Evolutionary conservation across 2,329 filamentous ascomycete genomes (phyloP).

Genomic region (Sclerotiophoma versabilis): DNA sequence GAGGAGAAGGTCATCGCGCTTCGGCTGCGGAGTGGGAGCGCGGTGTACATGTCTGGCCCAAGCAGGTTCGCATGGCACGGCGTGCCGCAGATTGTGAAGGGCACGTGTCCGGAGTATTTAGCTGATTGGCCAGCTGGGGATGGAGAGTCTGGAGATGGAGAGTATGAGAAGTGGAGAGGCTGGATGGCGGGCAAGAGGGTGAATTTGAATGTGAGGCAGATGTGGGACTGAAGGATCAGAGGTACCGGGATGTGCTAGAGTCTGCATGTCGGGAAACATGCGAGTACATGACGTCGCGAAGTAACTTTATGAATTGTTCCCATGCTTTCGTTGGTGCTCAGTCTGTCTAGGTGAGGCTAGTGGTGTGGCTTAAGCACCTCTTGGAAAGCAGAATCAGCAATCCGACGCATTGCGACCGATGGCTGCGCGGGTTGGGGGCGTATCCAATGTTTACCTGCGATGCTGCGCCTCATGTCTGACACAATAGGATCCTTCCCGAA

Average conservation of each 20-base stretch:
- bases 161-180: constrained; percentile 75
- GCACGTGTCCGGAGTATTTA: constrained; percentile 79
- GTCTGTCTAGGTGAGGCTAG: too few relatives aligned
- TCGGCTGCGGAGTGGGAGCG: constrained; percentile 79
- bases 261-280: too few relatives aligned
- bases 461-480: background rate
- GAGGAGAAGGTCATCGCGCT: constrained; percentile 31
- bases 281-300: too few relatives aligned
- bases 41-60: constrained; percentile 83
- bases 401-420: too few relatives aligned
- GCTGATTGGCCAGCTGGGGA: constrained; percentile 72
- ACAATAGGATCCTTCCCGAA: constrained; percentile 1
- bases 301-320: too few relatives aligned
- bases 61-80: constrained; percentile 94
- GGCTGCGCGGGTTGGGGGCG: too few relatives aligned
- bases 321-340: too few relatives aligned
- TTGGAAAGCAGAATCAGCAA: too few relatives aligned
- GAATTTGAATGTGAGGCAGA: constrained; percentile 92
- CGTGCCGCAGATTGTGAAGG: constrained; percentile 82
- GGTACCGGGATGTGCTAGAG: too few relatives aligned
- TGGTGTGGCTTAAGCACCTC: too few relatives aligned
- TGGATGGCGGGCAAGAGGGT: constrained; percentile 91
- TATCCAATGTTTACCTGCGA: background rate
- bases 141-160: constrained; percentile 43
- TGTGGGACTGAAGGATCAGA: constrained; percentile 65